Base-by-base conservation (phyloP, 768 basidiomycete species). In the Hysterangium stoloniferum region DNA sequence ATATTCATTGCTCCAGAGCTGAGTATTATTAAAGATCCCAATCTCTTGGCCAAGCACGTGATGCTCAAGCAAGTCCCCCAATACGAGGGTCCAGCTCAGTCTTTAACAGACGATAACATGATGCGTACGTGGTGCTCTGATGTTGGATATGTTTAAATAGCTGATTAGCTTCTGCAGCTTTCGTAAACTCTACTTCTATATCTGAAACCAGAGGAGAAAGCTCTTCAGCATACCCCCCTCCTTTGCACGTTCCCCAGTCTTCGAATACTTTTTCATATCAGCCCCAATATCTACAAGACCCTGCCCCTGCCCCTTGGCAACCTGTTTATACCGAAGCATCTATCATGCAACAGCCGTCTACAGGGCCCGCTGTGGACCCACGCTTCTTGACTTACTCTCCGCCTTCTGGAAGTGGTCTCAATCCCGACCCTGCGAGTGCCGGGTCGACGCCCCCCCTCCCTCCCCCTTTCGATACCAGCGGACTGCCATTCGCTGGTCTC, bases 401-500 rank as follows among this genome's bases (percentile, higher is more conserved):
- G 35, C 29, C 33, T 2, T 34, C 53, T 40, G 36, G 25, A 31
- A 4, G 44, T 45, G n/a, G 44, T 31, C 13, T 31, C 27, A 31
- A 32, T 32, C 31, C 44, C 33, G 31, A 31, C 27, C 44, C 62
- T 19, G 56, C 75, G 53, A 58, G 66, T 44, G 72, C 72, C 4
- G 66, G 77, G 28, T 80, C 79, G 4, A 76, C 74, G 9, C 77
- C 80, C 9, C 76, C 82, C 2, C 76, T 82, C 11, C 76, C 73
- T 4, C 64, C 83, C n/a, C 71, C 75, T 4, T 88, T 88, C 62
- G 71, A 81, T 55, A 78, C 79, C 7, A 72, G 80, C 20, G 86
- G 86, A 33, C 70, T 90, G n/a, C 89, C 87, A 1, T 92, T 91
- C 71, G 75, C 79, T 27, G 89, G 87, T 8, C 71, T 91, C 28